Percentiles rank a stretch among this genome's conserved stretches.
phyloP scores from a whole-genome alignment of 2,329 filamentous ascomycete genomes.

The Pleomassaria siparia region DNA sequence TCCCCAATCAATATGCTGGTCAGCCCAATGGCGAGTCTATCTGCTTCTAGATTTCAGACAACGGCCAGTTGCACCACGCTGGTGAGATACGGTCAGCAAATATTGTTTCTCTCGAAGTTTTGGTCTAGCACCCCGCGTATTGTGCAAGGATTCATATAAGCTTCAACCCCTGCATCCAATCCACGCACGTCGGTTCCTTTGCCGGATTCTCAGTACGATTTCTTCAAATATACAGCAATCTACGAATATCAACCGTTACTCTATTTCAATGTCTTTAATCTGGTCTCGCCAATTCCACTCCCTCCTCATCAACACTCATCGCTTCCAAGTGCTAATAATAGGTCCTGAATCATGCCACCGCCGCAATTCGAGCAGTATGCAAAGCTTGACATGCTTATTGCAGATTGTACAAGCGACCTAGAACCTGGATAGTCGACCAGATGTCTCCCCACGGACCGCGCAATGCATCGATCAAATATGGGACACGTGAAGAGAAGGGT shows the following conservation, averaged over 20 bases:
- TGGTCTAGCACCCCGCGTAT: conserved; percentile 18
- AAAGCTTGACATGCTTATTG: conserved; percentile 12
- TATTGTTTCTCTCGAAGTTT: conserved; percentile 16
- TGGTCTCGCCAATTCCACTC: conserved; percentile 23
- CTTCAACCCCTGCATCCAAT: conserved; percentile 19
- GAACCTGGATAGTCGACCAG: conserved; percentile 23
- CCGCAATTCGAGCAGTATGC: conserved; percentile 10
- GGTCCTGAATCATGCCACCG: conserved; percentile 25
- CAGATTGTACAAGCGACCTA: conserved; percentile 24
- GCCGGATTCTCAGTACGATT: conserved; percentile 29
- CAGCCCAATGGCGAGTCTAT: conserved; percentile 10
- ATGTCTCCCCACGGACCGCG: conserved; percentile 16
- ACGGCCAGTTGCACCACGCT: conserved; percentile 4
- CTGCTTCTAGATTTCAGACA: conserved; percentile 20
- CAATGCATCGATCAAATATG: conserved; percentile 19
- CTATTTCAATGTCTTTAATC: conserved; percentile 23
- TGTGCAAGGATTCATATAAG: conserved; percentile 27
- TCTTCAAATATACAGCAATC: conserved; percentile 36
- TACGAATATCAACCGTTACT: conserved; percentile 34
- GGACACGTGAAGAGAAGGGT: conserved; percentile 21
- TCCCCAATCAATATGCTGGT: not conserved
- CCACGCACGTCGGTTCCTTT: conserved; percentile 26
- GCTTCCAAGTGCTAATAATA: conserved; percentile 20
- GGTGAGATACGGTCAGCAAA: conserved; percentile 12
- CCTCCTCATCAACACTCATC: conserved; percentile 5